These are phyloP conservation scores for Populus pruinosa DNA, from an alignment of 345 rosid genomes.

Conservation along the genomic window DNA sequence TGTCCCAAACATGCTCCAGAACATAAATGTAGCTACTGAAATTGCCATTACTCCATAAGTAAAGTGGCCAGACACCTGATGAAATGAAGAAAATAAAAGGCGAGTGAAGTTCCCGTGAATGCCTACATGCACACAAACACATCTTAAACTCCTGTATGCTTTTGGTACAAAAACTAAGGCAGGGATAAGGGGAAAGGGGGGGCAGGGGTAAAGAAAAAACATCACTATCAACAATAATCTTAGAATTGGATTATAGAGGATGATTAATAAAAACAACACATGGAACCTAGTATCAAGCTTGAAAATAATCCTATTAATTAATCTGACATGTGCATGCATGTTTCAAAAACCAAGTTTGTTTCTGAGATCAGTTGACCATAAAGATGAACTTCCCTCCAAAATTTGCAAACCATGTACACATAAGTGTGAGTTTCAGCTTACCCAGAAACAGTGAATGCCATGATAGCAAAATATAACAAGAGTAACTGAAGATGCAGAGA, in stretches of 20 bases:
- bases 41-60: conserved; percentile 98
- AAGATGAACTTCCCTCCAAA: background rate
- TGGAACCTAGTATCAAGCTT: background rate
- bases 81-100: conserved; percentile 9
- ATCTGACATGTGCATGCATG: background rate
- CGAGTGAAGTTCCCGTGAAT: background rate
- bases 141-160: background rate
- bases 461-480: background rate
- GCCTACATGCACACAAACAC: background rate
- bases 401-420: background rate
- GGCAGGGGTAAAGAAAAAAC: background rate
- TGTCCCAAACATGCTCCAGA: conserved; percentile 84
- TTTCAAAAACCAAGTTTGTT: background rate
- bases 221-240: background rate
- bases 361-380: background rate
- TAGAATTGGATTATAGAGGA: background rate
- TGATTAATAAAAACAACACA: background rate
- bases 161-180: background rate
- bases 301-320: background rate
- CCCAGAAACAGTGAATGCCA: background rate
- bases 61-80: conserved; percentile 87
- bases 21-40: conserved; percentile 84
- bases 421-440: background rate
- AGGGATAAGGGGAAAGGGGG: background rate
- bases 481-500: conserved; percentile 13